Conservation (phyloP, 225 moss, liverwort and hornwort genomes). For the Marchantia paleacea region DNA sequence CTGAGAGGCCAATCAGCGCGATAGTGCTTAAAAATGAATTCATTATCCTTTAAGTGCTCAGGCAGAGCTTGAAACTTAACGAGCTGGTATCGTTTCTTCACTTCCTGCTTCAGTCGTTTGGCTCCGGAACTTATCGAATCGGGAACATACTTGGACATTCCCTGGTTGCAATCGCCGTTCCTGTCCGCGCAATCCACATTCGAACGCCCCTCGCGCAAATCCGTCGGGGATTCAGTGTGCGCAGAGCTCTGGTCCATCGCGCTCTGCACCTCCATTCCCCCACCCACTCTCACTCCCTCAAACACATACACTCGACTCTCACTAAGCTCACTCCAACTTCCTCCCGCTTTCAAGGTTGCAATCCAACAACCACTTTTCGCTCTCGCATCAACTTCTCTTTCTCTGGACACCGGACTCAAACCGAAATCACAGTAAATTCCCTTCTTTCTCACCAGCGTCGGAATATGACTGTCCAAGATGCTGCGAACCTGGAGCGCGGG, state of each 20-base stretch:
- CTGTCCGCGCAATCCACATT: not conserved
- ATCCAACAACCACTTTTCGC: not conserved
- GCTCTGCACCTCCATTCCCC: not conserved
- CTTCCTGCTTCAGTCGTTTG: conserved; percentile 48
- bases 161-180: not conserved
- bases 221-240: not conserved
- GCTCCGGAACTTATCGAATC: conserved; percentile 24
- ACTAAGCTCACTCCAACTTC: not conserved
- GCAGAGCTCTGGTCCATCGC: conserved; percentile 10
- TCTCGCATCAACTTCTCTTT: not conserved
- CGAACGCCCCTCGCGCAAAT: conserved; percentile 8
- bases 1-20: conserved; percentile 72
- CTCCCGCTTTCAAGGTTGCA: not conserved
- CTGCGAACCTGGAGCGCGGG: not conserved
- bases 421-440: not conserved
- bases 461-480: not conserved
- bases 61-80: conserved; percentile 75
- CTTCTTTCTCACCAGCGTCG: not conserved
- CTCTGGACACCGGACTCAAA: not conserved
- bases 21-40: conserved; percentile 77
- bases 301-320: not conserved
- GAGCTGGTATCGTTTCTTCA: conserved; percentile 68
- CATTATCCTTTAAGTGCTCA: conserved; percentile 76
- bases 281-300: not conserved
- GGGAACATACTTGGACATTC: conserved; percentile 18